These are phyloP conservation scores for Sporothrix humicola DNA, from an alignment of 2,329 filamentous ascomycete species.

Conservation along the genomic window DNA sequence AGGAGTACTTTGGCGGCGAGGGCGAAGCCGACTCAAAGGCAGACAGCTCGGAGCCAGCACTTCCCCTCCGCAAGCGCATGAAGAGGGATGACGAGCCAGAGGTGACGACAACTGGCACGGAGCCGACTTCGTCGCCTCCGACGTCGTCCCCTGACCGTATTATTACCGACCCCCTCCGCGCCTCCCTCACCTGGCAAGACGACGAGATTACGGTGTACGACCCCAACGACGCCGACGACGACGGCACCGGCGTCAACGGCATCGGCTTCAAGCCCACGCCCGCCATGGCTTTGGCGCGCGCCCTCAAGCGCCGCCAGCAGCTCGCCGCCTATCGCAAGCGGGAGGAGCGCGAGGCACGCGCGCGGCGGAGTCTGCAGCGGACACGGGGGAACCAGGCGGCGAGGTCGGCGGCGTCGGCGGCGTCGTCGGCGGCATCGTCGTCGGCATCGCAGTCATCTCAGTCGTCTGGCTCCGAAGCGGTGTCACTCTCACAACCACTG, in stretches of 20 bases:
- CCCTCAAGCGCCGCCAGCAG: slow-evolving; percentile 64
- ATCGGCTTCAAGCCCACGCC: slow-evolving; percentile 70
- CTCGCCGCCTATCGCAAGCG: slow-evolving; percentile 66
- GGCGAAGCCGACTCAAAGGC: not conserved
- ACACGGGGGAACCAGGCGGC: slow-evolving; percentile 39
- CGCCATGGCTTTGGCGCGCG: slow-evolving; percentile 62
- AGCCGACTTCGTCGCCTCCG: not conserved
- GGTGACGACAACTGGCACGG: slow-evolving; percentile 15
- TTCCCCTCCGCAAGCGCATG: slow-evolving; percentile 32
- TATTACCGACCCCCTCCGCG: slow-evolving; percentile 60
- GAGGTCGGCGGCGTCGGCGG: not conserved
- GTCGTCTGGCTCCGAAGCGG: not conserved
- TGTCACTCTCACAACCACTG: too few species aligned
- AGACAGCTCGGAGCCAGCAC: too few species aligned
- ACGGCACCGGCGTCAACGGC: slow-evolving; percentile 70
- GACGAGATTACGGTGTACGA: slow-evolving; percentile 72
- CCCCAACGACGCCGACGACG: slow-evolving; percentile 68
- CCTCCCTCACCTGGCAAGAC: slow-evolving; percentile 69
- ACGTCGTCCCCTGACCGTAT: slow-evolving; percentile 6
- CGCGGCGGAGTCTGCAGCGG: slow-evolving; percentile 58
- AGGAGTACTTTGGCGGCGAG: too few species aligned
- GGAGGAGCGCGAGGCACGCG: slow-evolving; percentile 65
- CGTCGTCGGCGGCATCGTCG: not conserved
- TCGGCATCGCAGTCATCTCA: not conserved
- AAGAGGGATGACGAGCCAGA: not conserved